Evolutionary conservation across 768 basidiomycete genomes (phyloP), one percentile per base, ranked within the genome.

Genomic region (Leccinum truebloodii): DNA sequence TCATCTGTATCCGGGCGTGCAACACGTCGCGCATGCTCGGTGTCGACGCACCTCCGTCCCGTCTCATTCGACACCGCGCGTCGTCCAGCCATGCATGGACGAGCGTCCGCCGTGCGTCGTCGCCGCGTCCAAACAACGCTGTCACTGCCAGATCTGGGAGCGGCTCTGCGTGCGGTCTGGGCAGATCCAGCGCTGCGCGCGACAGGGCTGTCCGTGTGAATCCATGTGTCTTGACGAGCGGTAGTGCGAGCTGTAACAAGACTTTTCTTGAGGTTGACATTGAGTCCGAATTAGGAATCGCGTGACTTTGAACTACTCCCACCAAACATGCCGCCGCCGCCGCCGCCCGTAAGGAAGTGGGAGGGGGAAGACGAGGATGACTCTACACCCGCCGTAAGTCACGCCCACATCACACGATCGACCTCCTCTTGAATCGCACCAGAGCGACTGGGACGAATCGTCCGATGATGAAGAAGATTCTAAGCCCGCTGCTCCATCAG

Each of bases 391-490:
- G 90, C 86, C 55, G 94, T 95, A 70, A 67, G 90, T 46, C 26
- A 7, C 34, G 20, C 28, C 5, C 14, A n/a, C 26, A 7, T 22
- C 14, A 4, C 16, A n/a, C 20, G 32, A 59, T 41, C 39, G 18
- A 41, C 39, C 18, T 41, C 39, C 1, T 18, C 39, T 41, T 41
- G 39, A 41, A 18, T 22, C 32, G 26, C 44, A 3, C 14, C 67
- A 96, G 94, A 94, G 92, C 75, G 95, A 97, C 75, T 98, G 96
- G 96, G 95, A 98, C 67, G 91, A 80, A 35, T 90, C 90, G 1
- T 87, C 87, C 7, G 85, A 85, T 6, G 88, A 89, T 41, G 92
- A 92, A 57, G 85, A 86, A 12, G 84, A 86, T 3, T 79, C 77
- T 61, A 76, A 83, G 52, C 75, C 80, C 6, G 73, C 79, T 46